These are phyloP conservation scores for Cenchrus purpureus DNA, from an alignment of 176 grass and related monocot species.

Conservation along the genomic window DNA sequence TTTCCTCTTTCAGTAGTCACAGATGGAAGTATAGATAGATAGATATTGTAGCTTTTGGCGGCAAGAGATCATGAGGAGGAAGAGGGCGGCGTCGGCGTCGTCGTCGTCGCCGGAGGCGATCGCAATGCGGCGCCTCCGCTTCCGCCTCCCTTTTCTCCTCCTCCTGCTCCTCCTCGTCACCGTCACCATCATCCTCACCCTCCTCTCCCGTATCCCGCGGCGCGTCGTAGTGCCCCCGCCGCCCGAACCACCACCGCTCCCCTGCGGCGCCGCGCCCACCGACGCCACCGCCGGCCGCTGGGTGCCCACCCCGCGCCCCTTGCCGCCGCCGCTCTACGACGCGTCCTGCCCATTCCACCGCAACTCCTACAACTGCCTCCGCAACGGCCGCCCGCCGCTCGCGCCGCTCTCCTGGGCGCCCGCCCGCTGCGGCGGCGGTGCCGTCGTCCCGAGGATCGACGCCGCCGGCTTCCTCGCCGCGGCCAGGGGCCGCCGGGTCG, in stretches of 20 bases:
- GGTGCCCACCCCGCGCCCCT: constrained; percentile 31
- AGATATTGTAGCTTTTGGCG: neutral
- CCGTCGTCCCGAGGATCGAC: constrained; percentile 58
- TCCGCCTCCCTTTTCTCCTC: neutral
- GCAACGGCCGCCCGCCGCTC: constrained; percentile 45
- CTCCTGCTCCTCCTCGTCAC: neutral
- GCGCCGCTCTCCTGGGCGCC: constrained; percentile 76
- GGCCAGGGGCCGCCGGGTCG: constrained; percentile 35
- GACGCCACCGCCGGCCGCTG: constrained; percentile 70
- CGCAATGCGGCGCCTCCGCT: neutral
- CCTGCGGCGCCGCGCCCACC: constrained; percentile 59
- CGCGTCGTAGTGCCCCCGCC: neutral
- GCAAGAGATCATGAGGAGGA: neutral
- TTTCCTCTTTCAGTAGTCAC: too few relatives aligned
- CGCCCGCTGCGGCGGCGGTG: constrained; percentile 55
- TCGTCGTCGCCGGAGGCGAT: neutral
- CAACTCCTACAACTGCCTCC: constrained; percentile 88
- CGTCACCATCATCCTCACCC: constrained; percentile 16
- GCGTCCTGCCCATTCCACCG: constrained; percentile 80
- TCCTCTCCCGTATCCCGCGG: constrained; percentile 15
- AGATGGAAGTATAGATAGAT: neutral
- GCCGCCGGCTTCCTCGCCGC: constrained; percentile 57
- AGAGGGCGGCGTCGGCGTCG: neutral
- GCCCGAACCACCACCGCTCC: constrained; percentile 9
- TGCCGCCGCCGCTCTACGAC: constrained; percentile 52